phyloP scores from a whole-genome alignment of 306 rosid species.

The Gastrolobium bilobum region DNA sequence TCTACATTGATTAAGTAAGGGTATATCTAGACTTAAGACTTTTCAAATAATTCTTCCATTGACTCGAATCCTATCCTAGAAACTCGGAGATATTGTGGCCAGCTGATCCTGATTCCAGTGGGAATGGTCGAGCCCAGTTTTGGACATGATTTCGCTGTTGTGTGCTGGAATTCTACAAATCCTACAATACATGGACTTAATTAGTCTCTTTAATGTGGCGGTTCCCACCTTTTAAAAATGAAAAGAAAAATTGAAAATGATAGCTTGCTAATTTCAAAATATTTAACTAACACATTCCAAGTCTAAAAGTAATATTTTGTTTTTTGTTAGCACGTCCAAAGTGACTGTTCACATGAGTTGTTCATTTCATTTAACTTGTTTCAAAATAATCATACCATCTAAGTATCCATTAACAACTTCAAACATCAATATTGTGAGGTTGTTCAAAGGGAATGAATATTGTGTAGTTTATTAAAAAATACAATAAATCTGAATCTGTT shows the following conservation, averaged over 20 bases:
- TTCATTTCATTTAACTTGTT: neutral
- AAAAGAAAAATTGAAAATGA: conserved; percentile 26
- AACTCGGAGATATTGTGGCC: conserved; percentile 47
- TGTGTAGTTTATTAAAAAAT: neutral
- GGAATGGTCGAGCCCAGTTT: conserved; percentile 48
- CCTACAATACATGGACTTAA: conserved; percentile 16
- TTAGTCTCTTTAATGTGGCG: conserved; percentile 10
- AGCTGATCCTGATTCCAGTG: conserved; percentile 29
- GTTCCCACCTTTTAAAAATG: conserved; percentile 44
- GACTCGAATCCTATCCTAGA: conserved; percentile 39
- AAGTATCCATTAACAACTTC: neutral
- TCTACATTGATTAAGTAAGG: neutral
- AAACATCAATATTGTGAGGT: conserved; percentile 4
- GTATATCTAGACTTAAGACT: neutral
- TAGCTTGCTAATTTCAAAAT: conserved; percentile 39
- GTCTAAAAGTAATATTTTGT: conserved; percentile 42
- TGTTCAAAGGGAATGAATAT: neutral
- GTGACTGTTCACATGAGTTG: neutral
- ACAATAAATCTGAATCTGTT: no score
- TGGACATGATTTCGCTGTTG: conserved; percentile 39
- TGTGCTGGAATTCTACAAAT: conserved; percentile 50
- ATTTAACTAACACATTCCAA: neutral
- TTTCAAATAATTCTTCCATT: conserved; percentile 25
- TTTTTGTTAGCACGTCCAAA: neutral
- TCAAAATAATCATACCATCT: neutral